Evolutionary conservation across 768 basidiomycete genomes (phyloP), one percentile per base, ranked within the genome.

Genomic region (Lactifluus subvellereus): DNA sequence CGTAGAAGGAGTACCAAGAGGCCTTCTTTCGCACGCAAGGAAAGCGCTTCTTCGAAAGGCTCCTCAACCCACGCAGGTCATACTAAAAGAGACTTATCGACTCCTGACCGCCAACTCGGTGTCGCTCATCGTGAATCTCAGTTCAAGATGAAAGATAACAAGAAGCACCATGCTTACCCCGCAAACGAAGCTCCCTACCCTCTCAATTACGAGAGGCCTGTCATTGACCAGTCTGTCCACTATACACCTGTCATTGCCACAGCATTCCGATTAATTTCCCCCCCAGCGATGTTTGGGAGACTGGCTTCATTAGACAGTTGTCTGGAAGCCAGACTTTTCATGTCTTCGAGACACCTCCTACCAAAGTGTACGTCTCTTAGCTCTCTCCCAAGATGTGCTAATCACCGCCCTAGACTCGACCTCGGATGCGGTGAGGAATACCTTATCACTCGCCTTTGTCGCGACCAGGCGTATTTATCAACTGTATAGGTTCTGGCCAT

Each of bases 231-330:
- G 88, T 89, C 70, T 77, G 87, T 82, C 11, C 38, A n/a, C 45
- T 51, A 35, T 54, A 52, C 47, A 6, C 48, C 30, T 40, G 32
- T 45, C 56, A 22, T 48, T 32, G 18, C 47, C 37, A 42, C 65
- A 54, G 51, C 66, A 54, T 57, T 56, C 43, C 47, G 38, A 42
- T 58, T 33, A n/a, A 49, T 54, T 30, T 47, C 10, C 47, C 4
- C 59, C 59, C 3, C 51, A 89, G 88, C 65, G 88, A 89, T 67
- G 80, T 85, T 20, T 87, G 87, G 85, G 86, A 88, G 71, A 82
- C 80, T 18, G 72, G 78, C 57, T 82, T 81, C 67, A 77, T 77
- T 59, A 77, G 79, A 54, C 80, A 82, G 55, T 74, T 83, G 11
- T 82, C 80, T 62, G 79, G 81, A 45, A 84, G 84, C 67, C 68